phyloP scores from a whole-genome alignment of 805 yeast species.

The Saccharomycopsis sp. region DNA sequence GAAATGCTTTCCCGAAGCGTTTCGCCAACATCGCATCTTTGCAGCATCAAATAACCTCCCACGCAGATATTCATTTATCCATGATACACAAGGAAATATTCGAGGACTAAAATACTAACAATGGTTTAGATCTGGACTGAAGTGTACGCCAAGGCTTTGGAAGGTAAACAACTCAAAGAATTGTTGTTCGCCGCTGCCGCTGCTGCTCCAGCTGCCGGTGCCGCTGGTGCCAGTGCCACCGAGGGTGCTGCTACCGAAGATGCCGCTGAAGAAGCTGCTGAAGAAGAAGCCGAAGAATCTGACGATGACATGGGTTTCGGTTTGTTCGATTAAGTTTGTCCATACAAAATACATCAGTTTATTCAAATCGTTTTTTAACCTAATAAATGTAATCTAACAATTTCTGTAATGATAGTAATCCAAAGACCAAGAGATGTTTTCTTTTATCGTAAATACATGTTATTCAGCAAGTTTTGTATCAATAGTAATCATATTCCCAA shows the following conservation, averaged over 20 bases:
- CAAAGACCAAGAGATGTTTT: too few relatives aligned
- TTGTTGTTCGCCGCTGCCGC: slow-evolving; percentile 53
- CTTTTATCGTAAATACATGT: too few relatives aligned
- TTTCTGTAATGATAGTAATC: too few relatives aligned
- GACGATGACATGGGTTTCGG: slow-evolving; percentile 90
- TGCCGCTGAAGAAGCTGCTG: slow-evolving; percentile 52
- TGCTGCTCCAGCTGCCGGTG: slow-evolving; percentile 45
- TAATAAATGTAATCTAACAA: neutral
- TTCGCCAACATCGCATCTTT: too few relatives aligned
- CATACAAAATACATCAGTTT: neutral
- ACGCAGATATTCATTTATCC: too few relatives aligned
- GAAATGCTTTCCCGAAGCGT: too few relatives aligned
- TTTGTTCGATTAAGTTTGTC: slow-evolving; percentile 62
- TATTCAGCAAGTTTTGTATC: too few relatives aligned
- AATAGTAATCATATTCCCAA: too few relatives aligned
- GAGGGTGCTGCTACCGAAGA: slow-evolving; percentile 46
- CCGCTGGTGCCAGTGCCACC: slow-evolving; percentile 40
- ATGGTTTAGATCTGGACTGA: slow-evolving; percentile 60
- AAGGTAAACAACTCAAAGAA: slow-evolving; percentile 67
- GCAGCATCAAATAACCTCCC: too few relatives aligned
- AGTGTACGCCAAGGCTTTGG: slow-evolving; percentile 76
- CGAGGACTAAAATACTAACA: neutral
- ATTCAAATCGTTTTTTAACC: neutral
- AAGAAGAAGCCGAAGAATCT: slow-evolving; percentile 56
- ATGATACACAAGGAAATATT: neutral